Conservation (phyloP, 1,139 yeast species). For the Debaryomycetaceae sp. region DNA sequence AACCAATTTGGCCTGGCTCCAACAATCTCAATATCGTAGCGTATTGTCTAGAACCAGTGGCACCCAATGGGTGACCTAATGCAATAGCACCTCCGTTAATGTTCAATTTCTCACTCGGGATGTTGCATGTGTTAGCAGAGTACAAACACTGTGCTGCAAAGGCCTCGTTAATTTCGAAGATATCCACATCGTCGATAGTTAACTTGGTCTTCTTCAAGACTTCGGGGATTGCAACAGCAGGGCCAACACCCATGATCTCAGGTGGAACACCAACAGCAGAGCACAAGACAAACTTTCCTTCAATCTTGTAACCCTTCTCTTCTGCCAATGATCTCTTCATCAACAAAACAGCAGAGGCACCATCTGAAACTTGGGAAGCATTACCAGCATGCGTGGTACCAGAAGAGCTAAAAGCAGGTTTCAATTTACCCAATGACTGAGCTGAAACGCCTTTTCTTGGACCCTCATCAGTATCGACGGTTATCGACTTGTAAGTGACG, state of each 20-base stretch:
- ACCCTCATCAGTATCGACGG: conserved; percentile 81
- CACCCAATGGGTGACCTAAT: conserved; percentile 92
- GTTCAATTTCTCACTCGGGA: conserved; percentile 73
- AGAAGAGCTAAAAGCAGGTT: conserved; percentile 81
- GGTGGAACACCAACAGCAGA: conserved; percentile 90
- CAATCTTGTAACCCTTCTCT: conserved; percentile 57
- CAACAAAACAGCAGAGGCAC: conserved; percentile 86
- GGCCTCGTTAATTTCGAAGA: conserved; percentile 91
- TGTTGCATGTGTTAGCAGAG: conserved; percentile 62
- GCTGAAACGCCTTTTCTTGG: conserved; percentile 87
- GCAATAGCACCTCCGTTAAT: conserved; percentile 97
- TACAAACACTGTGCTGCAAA: conserved; percentile 92
- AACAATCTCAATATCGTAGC: conserved; percentile 84
- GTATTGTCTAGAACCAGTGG: conserved; percentile 93
- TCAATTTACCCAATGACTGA: conserved; percentile 65
- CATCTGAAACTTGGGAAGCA: conserved; percentile 90
- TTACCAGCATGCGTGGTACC: conserved; percentile 95
- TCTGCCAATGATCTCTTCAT: conserved; percentile 89
- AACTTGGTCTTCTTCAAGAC: conserved; percentile 67
- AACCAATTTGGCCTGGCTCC: conserved; percentile 77
- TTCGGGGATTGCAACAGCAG: conserved; percentile 88
- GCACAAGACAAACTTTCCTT: conserved; percentile 76
- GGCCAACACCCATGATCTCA: conserved; percentile 96
- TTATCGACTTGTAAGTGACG: conserved; percentile 34
- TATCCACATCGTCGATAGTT: conserved; percentile 59